Percentiles rank a stretch among this genome's conserved stretches.
Evolutionary conservation across 495 filamentous ascomycete species (phyloP).

Genomic region (Oleoguttula mirabilis): DNA sequence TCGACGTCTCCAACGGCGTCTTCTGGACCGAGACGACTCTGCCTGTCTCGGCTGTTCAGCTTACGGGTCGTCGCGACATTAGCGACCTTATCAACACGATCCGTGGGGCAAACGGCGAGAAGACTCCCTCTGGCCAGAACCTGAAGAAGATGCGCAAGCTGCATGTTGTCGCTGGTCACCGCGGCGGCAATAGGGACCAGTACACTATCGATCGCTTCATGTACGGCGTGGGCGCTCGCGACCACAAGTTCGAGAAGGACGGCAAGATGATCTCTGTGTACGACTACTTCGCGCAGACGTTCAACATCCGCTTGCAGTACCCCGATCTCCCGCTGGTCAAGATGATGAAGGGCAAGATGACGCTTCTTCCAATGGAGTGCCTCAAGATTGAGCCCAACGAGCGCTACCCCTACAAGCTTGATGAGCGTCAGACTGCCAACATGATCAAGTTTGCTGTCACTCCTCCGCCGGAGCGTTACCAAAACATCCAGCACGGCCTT

Average conservation of each 20-base stretch:
- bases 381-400: conserved; percentile 52
- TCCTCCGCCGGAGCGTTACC: conserved; percentile 49
- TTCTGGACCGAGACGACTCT: conserved; percentile 44
- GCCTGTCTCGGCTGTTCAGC: conserved; percentile 17
- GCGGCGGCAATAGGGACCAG: conserved; percentile 30
- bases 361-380: conserved; percentile 68
- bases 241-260: conserved; percentile 47
- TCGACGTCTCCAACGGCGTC: conserved; percentile 68
- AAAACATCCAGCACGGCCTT: conserved; percentile 52
- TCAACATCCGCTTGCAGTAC: conserved; percentile 44
- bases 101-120: conserved; percentile 16
- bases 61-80: conserved; percentile 14
- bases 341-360: conserved; percentile 42
- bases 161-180: conserved; percentile 54
- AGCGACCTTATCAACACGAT: conserved; percentile 10
- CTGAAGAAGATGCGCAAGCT: conserved; percentile 50
- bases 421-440: conserved; percentile 50
- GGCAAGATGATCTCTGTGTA: conserved; percentile 42
- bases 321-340: conserved; percentile 57
- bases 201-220: conserved; percentile 56
- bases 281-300: conserved; percentile 57
- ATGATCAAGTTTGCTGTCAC: conserved; percentile 84
- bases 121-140: conserved; percentile 35
- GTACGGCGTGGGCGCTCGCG: conserved; percentile 41
- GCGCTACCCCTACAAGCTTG: conserved; percentile 68